These are phyloP conservation scores for Cyclostephanos invisitatus DNA, from an alignment of 108 stramenopile genomes.

Conservation along the genomic window DNA sequence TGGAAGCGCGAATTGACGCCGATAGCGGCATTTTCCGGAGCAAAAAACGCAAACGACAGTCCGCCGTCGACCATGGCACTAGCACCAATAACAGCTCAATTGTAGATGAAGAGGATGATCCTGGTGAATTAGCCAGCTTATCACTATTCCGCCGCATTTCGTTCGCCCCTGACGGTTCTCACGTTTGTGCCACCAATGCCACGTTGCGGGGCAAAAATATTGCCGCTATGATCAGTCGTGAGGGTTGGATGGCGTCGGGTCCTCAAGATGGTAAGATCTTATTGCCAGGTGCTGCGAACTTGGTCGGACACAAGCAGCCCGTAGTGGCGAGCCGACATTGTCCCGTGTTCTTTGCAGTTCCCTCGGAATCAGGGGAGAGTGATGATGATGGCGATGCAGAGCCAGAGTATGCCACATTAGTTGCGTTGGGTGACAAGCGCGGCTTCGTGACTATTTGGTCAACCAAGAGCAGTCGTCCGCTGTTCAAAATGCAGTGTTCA, in stretches of 20 bases:
- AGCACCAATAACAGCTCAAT: neutral
- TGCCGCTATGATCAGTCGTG: constrained; percentile 83
- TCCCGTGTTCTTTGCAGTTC: constrained; percentile 61
- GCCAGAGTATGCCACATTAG: constrained; percentile 78
- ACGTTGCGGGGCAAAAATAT: constrained; percentile 82
- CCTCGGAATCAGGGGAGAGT: constrained; percentile 26
- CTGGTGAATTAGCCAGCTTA: constrained; percentile 61
- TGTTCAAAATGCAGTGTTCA: constrained; percentile 87
- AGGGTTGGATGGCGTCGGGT: constrained; percentile 80
- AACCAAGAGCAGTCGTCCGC: constrained; percentile 64
- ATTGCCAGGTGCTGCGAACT: constrained; percentile 76
- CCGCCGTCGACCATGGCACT: neutral
- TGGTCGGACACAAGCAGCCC: constrained; percentile 91
- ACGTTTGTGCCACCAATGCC: constrained; percentile 86
- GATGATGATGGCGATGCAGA: constrained; percentile 64
- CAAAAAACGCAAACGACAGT: constrained; percentile 35
- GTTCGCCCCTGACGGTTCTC: constrained; percentile 85
- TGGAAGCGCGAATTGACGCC: constrained; percentile 77
- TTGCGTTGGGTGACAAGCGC: constrained; percentile 83
- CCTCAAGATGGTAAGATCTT: constrained; percentile 16
- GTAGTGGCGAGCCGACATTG: constrained; percentile 84
- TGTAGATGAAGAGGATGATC: constrained; percentile 58
- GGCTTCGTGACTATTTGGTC: constrained; percentile 91
- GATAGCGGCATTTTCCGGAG: constrained; percentile 72
- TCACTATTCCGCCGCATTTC: constrained; percentile 83